Percentiles rank a stretch among this genome's conserved stretches.
These are phyloP conservation scores for Tripidium arundinaceum DNA, from an alignment of 202 grass and related monocot species.

Conservation along the genomic window DNA sequence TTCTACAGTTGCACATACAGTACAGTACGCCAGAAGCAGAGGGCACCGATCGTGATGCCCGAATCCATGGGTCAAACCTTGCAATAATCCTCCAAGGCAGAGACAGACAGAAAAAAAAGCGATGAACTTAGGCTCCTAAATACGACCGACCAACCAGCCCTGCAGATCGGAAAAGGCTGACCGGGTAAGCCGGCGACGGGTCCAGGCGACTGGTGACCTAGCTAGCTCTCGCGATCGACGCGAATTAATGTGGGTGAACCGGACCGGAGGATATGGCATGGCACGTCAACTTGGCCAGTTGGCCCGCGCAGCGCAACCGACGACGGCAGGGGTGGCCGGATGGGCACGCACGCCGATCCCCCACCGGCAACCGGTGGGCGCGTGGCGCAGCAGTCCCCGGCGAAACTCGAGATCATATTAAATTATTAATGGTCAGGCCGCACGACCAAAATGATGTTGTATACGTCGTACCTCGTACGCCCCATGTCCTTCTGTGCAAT, in stretches of 20 bases:
- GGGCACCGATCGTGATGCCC: not conserved
- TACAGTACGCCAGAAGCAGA: not conserved
- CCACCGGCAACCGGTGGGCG: no score
- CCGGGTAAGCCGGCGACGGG: not conserved
- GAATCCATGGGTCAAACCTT: not conserved
- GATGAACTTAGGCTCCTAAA: not conserved
- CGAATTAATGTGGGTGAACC: conserved; percentile 4
- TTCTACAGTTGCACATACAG: no score
- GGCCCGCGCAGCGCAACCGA: not conserved
- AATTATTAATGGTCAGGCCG: not conserved
- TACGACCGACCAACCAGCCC: not conserved
- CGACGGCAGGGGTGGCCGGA: not conserved
- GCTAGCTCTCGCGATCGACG: conserved; percentile 4
- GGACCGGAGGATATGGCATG: no score
- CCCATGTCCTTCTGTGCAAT: no score
- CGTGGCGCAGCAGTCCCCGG: not conserved
- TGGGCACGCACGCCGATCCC: not conserved
- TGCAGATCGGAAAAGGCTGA: not conserved
- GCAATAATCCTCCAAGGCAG: not conserved
- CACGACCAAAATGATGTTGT: not conserved
- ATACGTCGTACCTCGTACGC: no score
- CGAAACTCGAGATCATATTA: not conserved
- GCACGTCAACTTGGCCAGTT: conserved; percentile 17
- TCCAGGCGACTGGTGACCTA: not conserved
- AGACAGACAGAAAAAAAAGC: not conserved